These are phyloP conservation scores for Gastrodia elata DNA, from an alignment of 106 monocot species.

Conservation along the genomic window DNA sequence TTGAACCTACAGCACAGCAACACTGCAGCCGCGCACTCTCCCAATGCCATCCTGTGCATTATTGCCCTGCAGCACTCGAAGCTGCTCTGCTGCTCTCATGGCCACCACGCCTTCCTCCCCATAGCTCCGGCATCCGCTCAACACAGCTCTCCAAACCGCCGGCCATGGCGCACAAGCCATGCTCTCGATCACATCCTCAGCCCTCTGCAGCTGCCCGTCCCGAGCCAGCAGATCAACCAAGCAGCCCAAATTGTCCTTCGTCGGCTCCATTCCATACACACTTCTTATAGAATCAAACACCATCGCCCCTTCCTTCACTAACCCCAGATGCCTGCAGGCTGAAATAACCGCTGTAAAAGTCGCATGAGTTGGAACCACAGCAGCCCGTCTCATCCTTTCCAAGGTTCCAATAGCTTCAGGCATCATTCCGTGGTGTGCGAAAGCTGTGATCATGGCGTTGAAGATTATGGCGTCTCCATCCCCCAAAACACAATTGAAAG, in stretches of 20 bases:
- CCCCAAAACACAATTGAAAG: slow-evolving; percentile 6
- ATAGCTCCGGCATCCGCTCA: slow-evolving; percentile 23
- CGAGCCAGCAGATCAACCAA: slow-evolving; percentile 25
- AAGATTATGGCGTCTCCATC: slow-evolving; percentile 20
- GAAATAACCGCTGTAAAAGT: slow-evolving; percentile 25
- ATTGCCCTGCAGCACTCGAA: slow-evolving; percentile 13
- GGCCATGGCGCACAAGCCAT: slow-evolving; percentile 32
- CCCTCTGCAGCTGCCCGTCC: slow-evolving; percentile 18
- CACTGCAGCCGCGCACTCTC: slow-evolving; percentile 18
- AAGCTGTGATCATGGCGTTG: slow-evolving; percentile 37
- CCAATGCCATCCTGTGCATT: slow-evolving; percentile 11
- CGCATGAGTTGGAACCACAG: slow-evolving; percentile 16
- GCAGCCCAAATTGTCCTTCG: slow-evolving; percentile 19
- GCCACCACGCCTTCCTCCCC: slow-evolving; percentile 16
- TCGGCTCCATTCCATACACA: slow-evolving; percentile 16
- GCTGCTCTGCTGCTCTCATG: slow-evolving; percentile 13
- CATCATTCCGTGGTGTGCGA: slow-evolving; percentile 29
- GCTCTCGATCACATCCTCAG: slow-evolving; percentile 13
- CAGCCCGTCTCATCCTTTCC: slow-evolving; percentile 10
- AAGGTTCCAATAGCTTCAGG: slow-evolving; percentile 15
- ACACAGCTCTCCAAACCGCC: slow-evolving; percentile 23
- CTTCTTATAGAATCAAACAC: slow-evolving; percentile 16
- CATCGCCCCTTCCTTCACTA: slow-evolving; percentile 17
- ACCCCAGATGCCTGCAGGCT: slow-evolving; percentile 29
- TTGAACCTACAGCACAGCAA: not conserved